phyloP scores from a whole-genome alignment of 2,329 filamentous ascomycete species.

The Tolypocladium inflatum region DNA sequence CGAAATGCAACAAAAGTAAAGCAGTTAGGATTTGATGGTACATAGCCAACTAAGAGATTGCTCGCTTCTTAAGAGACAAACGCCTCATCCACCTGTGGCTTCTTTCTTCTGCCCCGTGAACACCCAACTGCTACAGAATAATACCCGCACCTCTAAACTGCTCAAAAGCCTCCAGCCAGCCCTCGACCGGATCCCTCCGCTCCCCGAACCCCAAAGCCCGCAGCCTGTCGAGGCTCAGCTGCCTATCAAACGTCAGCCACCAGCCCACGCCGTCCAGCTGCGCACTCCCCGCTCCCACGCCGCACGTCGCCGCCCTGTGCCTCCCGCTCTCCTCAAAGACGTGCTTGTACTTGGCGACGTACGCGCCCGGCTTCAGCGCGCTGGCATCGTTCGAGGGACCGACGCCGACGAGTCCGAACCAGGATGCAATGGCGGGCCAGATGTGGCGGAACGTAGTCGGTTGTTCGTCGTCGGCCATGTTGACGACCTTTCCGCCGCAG shows the following conservation, averaged over 20 bases:
- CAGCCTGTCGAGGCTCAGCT: constrained; percentile 31
- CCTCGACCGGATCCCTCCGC: constrained; percentile 24
- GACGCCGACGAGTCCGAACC: constrained; percentile 20
- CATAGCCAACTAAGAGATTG: too few species aligned
- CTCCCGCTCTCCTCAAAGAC: constrained; percentile 17
- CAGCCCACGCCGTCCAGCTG: constrained; percentile 34
- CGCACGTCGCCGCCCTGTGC: constrained; percentile 15
- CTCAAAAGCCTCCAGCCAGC: constrained; percentile 33
- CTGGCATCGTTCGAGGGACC: constrained; percentile 6
- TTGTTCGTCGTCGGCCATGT: constrained; percentile 17
- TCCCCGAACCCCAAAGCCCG: constrained; percentile 28
- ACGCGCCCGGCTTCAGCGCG: constrained; percentile 16
- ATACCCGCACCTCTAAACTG: constrained; percentile 30
- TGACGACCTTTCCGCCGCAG: constrained; percentile 21
- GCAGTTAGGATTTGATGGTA: too few species aligned
- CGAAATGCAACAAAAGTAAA: too few species aligned
- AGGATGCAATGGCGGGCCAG: constrained; percentile 19
- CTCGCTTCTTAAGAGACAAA: too few species aligned
- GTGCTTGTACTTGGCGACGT: constrained; percentile 17
- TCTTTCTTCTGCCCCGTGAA: too few species aligned
- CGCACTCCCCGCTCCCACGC: constrained; percentile 24
- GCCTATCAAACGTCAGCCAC: constrained; percentile 37
- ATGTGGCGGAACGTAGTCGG: constrained; percentile 17
- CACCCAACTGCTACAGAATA: constrained; percentile 14
- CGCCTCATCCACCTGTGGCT: too few species aligned